Evolutionary conservation across 805 yeast genomes (phyloP).

Genomic region (Yarrowia sp.): DNA sequence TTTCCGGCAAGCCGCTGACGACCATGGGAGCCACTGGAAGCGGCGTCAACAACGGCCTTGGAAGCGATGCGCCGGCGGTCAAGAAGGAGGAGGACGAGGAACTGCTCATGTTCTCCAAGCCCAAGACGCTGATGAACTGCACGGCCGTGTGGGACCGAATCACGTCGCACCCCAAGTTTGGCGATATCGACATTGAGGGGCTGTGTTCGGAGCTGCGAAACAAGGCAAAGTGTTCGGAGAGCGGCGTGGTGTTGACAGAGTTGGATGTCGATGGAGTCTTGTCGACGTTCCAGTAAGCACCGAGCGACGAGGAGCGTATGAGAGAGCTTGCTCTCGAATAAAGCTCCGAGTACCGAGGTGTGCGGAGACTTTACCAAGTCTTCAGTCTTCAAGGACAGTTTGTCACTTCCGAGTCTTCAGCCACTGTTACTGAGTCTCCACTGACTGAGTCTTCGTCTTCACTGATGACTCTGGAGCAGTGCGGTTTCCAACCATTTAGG

Average conservation of each 20-base stretch:
- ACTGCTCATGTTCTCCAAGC: constrained; percentile 15
- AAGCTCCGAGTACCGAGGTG: no score
- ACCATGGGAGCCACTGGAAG: constrained; percentile 4
- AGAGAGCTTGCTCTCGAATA: no score
- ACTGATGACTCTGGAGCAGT: no score
- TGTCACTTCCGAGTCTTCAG: no score
- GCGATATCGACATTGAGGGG: constrained; percentile 93
- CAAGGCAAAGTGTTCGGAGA: constrained; percentile 94
- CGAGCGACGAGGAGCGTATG: no score
- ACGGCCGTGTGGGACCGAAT: constrained; percentile 97
- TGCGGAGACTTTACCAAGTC: no score
- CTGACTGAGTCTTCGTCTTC: background rate
- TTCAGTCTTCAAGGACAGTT: no score
- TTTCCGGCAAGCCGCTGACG: constrained; percentile 29
- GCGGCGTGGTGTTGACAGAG: constrained; percentile 86
- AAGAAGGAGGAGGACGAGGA: constrained; percentile 34
- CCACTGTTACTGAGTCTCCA: no score
- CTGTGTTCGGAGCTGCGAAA: constrained; percentile 85
- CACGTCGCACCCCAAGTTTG: constrained; percentile 89
- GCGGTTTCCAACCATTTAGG: no score
- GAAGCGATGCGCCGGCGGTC: background rate
- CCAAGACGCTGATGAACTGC: constrained; percentile 61
- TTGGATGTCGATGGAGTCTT: constrained; percentile 72
- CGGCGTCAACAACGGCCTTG: constrained; percentile 16
- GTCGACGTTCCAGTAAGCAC: constrained; percentile 37